phyloP scores from a whole-genome alignment of 768 basidiomycete genomes.

The Boletellus emodensis region DNA sequence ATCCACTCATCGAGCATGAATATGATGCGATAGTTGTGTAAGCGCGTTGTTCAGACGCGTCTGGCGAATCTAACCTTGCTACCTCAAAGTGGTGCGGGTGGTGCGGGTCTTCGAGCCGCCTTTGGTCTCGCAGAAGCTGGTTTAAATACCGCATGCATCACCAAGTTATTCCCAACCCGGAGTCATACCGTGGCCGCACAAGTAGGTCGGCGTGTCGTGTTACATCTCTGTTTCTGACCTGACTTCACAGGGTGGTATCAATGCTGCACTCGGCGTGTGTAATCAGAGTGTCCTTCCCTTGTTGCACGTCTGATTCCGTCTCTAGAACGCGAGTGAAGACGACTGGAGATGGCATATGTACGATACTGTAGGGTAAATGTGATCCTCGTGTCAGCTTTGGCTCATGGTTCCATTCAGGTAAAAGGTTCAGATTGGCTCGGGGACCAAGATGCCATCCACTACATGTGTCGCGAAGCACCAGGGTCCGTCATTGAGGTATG shows the following conservation, averaged over 20 bases:
- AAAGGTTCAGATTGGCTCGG: conserved; percentile 99
- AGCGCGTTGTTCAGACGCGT: conserved; percentile 33
- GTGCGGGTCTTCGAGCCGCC: conserved; percentile 95
- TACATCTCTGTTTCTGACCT: conserved; percentile 10
- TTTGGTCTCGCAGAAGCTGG: conserved; percentile 98
- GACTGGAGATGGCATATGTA: conserved; percentile 99
- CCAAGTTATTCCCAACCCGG: conserved; percentile 97
- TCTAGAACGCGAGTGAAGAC: conserved; percentile 97
- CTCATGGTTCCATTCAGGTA: conserved; percentile 49
- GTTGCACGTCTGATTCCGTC: conserved; percentile 4
- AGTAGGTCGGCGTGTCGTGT: conserved; percentile 38
- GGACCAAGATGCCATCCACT: conserved; percentile 99
- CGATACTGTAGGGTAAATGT: conserved; percentile 63
- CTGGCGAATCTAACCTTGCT: conserved; percentile 10
- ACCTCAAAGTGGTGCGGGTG: conserved; percentile 83
- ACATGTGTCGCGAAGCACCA: conserved; percentile 98
- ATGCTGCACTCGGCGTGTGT: conserved; percentile 90
- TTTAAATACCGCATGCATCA: conserved; percentile 98
- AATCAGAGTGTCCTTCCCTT: background rate
- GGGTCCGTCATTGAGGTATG: conserved; percentile 86
- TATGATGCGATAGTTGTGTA: conserved; percentile 99
- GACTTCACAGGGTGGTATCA: conserved; percentile 80
- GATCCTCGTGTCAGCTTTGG: conserved; percentile 2
- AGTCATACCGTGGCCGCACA: conserved; percentile 99
- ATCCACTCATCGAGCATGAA: conserved; percentile 97